A percentile compares a stretch with the other conserved stretches of the same genome.
phyloP scores from a whole-genome alignment of 2,329 filamentous ascomycete genomes.

The Catunica adiposa region DNA sequence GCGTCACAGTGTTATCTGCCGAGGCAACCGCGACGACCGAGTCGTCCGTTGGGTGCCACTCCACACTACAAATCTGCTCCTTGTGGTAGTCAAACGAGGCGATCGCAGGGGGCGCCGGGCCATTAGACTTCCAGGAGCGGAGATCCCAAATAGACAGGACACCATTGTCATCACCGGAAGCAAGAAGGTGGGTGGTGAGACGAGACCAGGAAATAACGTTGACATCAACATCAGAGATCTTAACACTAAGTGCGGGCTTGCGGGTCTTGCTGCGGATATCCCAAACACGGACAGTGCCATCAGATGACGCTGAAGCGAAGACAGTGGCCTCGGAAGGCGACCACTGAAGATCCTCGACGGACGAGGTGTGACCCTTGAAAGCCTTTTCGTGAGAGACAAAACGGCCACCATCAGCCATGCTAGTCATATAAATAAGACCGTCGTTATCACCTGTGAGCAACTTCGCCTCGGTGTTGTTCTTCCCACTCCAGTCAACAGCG shows the following conservation, averaged over 20 bases:
- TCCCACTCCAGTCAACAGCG: conserved; percentile 87
- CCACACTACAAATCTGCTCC: conserved; percentile 86
- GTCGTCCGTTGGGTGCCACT: conserved; percentile 97
- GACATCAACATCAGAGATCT: conserved; percentile 70
- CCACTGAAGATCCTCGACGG: conserved; percentile 93
- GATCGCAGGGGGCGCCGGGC: conserved; percentile 57
- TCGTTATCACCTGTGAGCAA: conserved; percentile 84
- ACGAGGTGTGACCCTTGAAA: conserved; percentile 69
- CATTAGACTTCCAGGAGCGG: conserved; percentile 66
- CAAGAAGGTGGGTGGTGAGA: conserved; percentile 75
- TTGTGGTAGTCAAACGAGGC: conserved; percentile 91
- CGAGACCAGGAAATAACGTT: conserved; percentile 95
- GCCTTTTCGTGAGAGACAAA: conserved; percentile 76
- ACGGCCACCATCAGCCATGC: conserved; percentile 69
- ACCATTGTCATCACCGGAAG: conserved; percentile 83
- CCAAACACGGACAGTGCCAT: conserved; percentile 93
- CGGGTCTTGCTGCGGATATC: conserved; percentile 82
- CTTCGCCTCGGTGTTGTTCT: conserved; percentile 44
- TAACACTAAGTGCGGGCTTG: conserved; percentile 71
- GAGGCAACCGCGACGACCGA: conserved; percentile 85
- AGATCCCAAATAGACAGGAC: conserved; percentile 94
- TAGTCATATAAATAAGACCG: conserved; percentile 77
- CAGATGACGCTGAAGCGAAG: conserved; percentile 83
- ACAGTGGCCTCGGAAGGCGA: conserved; percentile 84
- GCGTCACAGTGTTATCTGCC: conserved; percentile 81